phyloP scores from a whole-genome alignment of 1,284 basidiomycete species.

The Ganoderma lingzhi region DNA sequence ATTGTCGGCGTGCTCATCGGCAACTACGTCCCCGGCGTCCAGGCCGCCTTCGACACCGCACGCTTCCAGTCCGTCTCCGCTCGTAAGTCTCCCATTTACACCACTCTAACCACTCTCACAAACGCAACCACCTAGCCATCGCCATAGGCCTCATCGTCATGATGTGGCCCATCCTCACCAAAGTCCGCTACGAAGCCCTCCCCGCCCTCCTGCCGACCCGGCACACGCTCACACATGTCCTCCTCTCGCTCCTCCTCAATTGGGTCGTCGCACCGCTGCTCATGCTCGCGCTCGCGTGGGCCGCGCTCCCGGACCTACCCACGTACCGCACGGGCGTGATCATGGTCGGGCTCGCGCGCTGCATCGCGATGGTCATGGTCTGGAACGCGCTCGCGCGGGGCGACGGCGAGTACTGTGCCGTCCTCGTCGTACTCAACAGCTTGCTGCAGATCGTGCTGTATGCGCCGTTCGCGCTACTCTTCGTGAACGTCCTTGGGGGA shows the following conservation, averaged over 20 bases:
- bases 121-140: conserved; percentile 57
- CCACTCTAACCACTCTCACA: neutral
- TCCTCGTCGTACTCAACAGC: conserved; percentile 69
- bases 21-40: conserved; percentile 61
- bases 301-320: conserved; percentile 81
- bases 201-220: conserved; percentile 63
- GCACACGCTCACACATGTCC: conserved; percentile 75
- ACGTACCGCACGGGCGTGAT: conserved; percentile 65
- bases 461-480: conserved; percentile 79
- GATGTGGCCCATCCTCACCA: conserved; percentile 91
- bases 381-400: conserved; percentile 87
- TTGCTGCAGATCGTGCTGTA: conserved; percentile 82
- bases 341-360: conserved; percentile 65
- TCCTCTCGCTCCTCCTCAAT: conserved; percentile 78
- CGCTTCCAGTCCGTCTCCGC: conserved; percentile 64
- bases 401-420: conserved; percentile 81
- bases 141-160: conserved; percentile 83
- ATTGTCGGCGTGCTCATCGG: conserved; percentile 84
- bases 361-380: conserved; percentile 86
- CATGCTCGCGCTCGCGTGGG: conserved; percentile 89
- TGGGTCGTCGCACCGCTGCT: conserved; percentile 85
- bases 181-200: conserved; percentile 82
- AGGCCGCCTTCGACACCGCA: conserved; percentile 60
- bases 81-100: conserved; percentile 52
- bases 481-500: conserved; percentile 76